Base-by-base conservation (phyloP, 192 early-diverging fungal genomes). In the Coemansia sp. region DNA sequence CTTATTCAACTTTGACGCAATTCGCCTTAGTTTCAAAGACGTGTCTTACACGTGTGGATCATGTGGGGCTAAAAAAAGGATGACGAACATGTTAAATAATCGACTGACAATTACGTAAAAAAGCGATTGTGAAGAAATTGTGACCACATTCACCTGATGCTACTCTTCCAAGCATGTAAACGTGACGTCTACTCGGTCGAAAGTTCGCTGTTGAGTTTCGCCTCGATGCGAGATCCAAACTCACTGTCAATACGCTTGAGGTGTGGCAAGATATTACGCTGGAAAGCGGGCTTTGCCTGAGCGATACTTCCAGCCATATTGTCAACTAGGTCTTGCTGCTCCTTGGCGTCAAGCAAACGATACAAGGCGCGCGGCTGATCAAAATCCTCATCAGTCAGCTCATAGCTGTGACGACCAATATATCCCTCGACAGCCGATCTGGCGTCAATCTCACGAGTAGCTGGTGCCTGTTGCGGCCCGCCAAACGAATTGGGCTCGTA, bases 401-500 rank as follows among this genome's bases (percentile, higher is more conserved):
- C 67, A 18, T 83, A 86, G 18, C 66, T 68, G 64, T 87, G 84
- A 16, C 87, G 79, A 6, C 76, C 87, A 72, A 85, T 78, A 8
- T 73, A 49, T 39, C 87, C 88, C 40, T 84, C 71, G 38, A 87
- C 55, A 5, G 70, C 73, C 9, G 76, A 73, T 5, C 40, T 31
- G 31, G 67, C 63, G 66, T 79, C 85, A 27, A 74, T 76, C 55
- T 71, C 79, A 24, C 44, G 55, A 29, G 66, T 53, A 5, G 41
- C 46, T n/a, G 38, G 69, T 38, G 61, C 70, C 66, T 87, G 74
- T 36, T 69, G 62, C 12, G 87, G 85, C 18, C 85, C 87, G 74
- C 85, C 87, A 75, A 85, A 86, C 68, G 87, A 86, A 79, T 85
- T 89, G 66, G 87, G 87, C 73, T 88, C 85, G 74, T 88, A 91